phyloP scores from a whole-genome alignment of 2,329 filamentous ascomycete species.

The Paraphoma chrysanthemicola region DNA sequence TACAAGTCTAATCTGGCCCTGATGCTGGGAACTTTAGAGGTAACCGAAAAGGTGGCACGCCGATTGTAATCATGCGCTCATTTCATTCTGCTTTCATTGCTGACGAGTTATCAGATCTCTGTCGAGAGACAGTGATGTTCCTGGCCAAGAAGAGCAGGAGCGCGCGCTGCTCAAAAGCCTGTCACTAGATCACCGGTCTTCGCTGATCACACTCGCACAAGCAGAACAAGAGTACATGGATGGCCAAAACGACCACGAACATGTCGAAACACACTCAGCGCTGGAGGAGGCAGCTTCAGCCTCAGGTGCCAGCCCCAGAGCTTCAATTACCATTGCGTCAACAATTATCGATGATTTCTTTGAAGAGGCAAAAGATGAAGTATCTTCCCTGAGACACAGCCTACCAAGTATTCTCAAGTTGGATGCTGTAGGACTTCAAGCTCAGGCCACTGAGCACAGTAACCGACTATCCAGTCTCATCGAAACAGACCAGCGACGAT shows the following conservation, averaged over 20 bases:
- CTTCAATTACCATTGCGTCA: too few relatives aligned
- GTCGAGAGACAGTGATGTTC: not conserved
- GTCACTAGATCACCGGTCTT: slow-evolving; percentile 19
- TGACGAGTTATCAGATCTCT: not conserved
- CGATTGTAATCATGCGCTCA: slow-evolving; percentile 6
- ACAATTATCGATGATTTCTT: too few relatives aligned
- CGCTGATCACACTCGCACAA: slow-evolving; percentile 21
- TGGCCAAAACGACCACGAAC: not conserved
- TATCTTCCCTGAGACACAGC: slow-evolving; percentile 16
- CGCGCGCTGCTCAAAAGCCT: slow-evolving; percentile 17
- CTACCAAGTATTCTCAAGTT: slow-evolving; percentile 1
- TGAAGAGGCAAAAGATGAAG: slow-evolving; percentile 1
- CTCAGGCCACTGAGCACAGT: not conserved
- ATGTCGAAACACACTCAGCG: too few relatives aligned
- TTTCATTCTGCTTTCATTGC: not conserved
- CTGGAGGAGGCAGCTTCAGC: too few relatives aligned
- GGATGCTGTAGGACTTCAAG: not conserved
- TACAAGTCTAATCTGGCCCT: slow-evolving; percentile 29
- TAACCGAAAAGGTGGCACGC: slow-evolving; percentile 24
- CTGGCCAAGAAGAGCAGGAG: slow-evolving; percentile 20
- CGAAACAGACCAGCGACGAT: slow-evolving; percentile 4
- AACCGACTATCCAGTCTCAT: slow-evolving; percentile 3
- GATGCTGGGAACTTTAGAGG: slow-evolving; percentile 28
- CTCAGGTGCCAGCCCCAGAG: too few relatives aligned
- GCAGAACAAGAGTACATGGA: slow-evolving; percentile 13